Evolutionary conservation across 2,329 filamentous ascomycete species (phyloP), one percentile per base, ranked within the genome.

Genomic region (Ophiosphaerella korrae): DNA sequence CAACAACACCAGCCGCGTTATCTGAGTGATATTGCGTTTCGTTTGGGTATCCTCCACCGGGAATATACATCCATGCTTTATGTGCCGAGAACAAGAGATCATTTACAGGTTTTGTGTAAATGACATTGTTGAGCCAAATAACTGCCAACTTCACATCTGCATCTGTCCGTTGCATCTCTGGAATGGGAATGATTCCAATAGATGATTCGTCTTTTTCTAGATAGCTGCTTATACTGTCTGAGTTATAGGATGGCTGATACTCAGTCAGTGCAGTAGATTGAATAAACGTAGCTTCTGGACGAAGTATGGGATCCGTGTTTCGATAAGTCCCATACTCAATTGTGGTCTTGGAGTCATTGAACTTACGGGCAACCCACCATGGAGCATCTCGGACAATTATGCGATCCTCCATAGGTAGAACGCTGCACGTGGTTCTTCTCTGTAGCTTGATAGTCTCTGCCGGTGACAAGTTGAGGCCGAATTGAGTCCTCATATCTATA

Each of bases 401-500:
- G 21, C 36, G 45, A 14, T 43, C 44, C 8, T 49, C 33, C 1
- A 49, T 39, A 5, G 42, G 48, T 12, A 50, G 46, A 18, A 53
- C 23, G 14, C 18, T 42, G 36, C 47, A 50, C 5, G 44, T 44
- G 7, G 47, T 48, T 26, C 33, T 43, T 26, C 18, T 39, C 12
- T 36, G 35, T 13, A 40, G 13, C 11, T 41, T 36, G 21, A 50
- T 23, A 11, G 26, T 36, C 3, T 53, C 50, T n/a, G 32, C 23
- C 2, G 21, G 14, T 16, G 37, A 8, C 9, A 53, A 9, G 29
- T 53, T 55, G n/a, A 55, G 32, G 13, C 51, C 51, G 24, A 53
- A 46, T 11, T 42, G 24, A 8, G 21, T 31, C 8, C 32, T 42
- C 14, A 53, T 7, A 23, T 50, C 46, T 8, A 53, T 3, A 26